These are phyloP conservation scores for Eutrema japonicum DNA, from an alignment of 345 rosid species.

Conservation along the genomic window DNA sequence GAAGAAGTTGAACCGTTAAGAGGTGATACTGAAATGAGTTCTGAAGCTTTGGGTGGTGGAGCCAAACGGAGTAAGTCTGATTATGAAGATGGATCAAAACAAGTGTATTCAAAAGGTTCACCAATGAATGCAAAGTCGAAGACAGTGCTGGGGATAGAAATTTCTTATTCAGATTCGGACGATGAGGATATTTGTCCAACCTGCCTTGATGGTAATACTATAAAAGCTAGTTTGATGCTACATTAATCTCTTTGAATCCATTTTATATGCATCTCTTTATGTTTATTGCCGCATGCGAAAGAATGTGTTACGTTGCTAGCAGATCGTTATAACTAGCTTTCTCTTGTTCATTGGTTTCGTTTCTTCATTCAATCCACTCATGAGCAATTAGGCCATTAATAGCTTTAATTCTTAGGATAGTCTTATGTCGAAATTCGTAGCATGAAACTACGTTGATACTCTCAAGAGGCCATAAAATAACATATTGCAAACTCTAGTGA, in stretches of 20 bases:
- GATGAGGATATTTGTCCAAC: constrained; percentile 97
- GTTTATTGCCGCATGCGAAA: constrained; percentile 4
- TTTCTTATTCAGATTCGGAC: constrained; percentile 62
- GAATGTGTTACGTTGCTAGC: constrained; percentile 12
- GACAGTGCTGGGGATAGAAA: constrained; percentile 52
- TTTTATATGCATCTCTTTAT: neutral
- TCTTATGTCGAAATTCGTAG: neutral
- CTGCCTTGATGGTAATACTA: constrained; percentile 85
- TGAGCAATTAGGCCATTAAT: constrained; percentile 2
- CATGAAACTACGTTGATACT: neutral
- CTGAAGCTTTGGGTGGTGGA: constrained; percentile 56
- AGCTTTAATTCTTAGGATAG: neutral
- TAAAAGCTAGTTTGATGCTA: neutral
- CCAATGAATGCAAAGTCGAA: constrained; percentile 52
- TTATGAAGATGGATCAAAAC: constrained; percentile 66
- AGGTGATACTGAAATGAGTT: constrained; percentile 62
- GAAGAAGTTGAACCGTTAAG: constrained; percentile 87
- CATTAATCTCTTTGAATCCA: constrained; percentile 1
- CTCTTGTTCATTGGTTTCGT: constrained; percentile 1
- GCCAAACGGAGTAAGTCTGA: constrained; percentile 62
- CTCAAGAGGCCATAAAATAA: neutral
- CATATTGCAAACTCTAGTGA: constrained; percentile 1
- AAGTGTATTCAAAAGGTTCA: constrained; percentile 58
- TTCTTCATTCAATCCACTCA: neutral
- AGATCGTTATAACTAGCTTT: constrained; percentile 3